These are phyloP conservation scores for Crucibulum laeve DNA, from an alignment of 768 basidiomycete genomes.

Conservation along the genomic window DNA sequence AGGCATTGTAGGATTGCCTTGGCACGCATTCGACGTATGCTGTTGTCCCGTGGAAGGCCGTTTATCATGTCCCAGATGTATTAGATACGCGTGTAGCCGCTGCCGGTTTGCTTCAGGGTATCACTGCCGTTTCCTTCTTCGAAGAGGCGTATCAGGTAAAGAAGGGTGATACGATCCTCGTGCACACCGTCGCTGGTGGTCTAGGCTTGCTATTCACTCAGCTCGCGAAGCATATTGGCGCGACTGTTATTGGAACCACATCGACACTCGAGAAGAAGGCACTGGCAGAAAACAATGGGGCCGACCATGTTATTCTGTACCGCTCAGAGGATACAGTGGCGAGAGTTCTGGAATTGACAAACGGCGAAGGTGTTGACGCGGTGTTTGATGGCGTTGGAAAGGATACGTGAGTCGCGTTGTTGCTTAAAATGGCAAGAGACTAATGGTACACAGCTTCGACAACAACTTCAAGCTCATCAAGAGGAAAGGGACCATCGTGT, in stretches of 20 bases:
- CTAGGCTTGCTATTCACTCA: constrained; percentile 70
- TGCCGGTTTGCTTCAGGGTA: constrained; percentile 64
- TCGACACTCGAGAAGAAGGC: constrained; percentile 82
- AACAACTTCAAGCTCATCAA: constrained; percentile 76
- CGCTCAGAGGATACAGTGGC: constrained; percentile 69
- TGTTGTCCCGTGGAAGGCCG: constrained; percentile 56
- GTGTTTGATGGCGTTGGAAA: constrained; percentile 97
- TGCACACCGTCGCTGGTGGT: constrained; percentile 92
- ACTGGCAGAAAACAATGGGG: constrained; percentile 74
- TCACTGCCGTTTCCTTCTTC: constrained; percentile 75
- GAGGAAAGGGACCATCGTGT: constrained; percentile 87
- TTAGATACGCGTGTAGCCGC: constrained; percentile 62
- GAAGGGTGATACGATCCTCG: constrained; percentile 72
- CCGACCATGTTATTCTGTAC: constrained; percentile 85
- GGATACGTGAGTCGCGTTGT: constrained; percentile 64
- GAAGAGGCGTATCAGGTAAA: constrained; percentile 85
- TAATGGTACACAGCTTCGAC: constrained; percentile 50
- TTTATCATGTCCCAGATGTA: constrained; percentile 59
- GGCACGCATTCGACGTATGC: constrained; percentile 71
- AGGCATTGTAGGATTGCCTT: constrained; percentile 31
- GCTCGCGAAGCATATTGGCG: constrained; percentile 68
- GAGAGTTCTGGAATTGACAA: constrained; percentile 70
- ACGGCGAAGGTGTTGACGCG: constrained; percentile 78
- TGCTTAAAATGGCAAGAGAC: not conserved
- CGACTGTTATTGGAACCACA: constrained; percentile 89